Conservation (phyloP, 768 basidiomycete species). For the Tricholoma sp. region DNA sequence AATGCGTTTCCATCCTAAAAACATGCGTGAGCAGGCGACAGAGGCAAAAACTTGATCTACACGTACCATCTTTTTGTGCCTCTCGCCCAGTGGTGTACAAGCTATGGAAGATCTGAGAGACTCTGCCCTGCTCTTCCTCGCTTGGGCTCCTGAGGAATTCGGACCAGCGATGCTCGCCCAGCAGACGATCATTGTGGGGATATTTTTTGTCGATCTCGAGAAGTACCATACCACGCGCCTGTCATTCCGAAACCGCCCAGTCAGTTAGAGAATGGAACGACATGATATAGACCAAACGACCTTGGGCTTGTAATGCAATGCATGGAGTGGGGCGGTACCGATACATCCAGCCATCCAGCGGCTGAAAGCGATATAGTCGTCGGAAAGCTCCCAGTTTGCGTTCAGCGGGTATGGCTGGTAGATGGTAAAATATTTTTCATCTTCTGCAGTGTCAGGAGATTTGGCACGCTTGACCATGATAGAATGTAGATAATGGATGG, state of each 20-base stretch:
- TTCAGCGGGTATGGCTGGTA: slow-evolving; percentile 46
- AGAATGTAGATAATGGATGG: not conserved
- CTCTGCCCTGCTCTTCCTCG: slow-evolving; percentile 29
- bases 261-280: slow-evolving; percentile 1
- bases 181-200: slow-evolving; percentile 27
- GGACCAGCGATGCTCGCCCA: slow-evolving; percentile 49
- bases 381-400: slow-evolving; percentile 37
- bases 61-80: slow-evolving; percentile 46
- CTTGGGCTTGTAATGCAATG: slow-evolving; percentile 44
- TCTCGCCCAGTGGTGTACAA: slow-evolving; percentile 36
- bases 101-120: slow-evolving; percentile 38
- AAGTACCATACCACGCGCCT: slow-evolving; percentile 45
- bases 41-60: not conserved
- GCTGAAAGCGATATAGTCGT: slow-evolving; percentile 35
- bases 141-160: slow-evolving; percentile 38
- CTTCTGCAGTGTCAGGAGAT: slow-evolving; percentile 36
- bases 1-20: slow-evolving; percentile 46
- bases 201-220: slow-evolving; percentile 40
- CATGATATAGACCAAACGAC: slow-evolving; percentile 21
- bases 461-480: slow-evolving; percentile 37
- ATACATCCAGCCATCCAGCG: slow-evolving; percentile 45
- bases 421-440: slow-evolving; percentile 42
- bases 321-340: slow-evolving; percentile 30
- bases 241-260: not conserved
- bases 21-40: not conserved